Evolutionary conservation across 768 basidiomycete species (phyloP), one percentile per base, ranked within the genome.

Genomic region (Kwoniella heveanensis): DNA sequence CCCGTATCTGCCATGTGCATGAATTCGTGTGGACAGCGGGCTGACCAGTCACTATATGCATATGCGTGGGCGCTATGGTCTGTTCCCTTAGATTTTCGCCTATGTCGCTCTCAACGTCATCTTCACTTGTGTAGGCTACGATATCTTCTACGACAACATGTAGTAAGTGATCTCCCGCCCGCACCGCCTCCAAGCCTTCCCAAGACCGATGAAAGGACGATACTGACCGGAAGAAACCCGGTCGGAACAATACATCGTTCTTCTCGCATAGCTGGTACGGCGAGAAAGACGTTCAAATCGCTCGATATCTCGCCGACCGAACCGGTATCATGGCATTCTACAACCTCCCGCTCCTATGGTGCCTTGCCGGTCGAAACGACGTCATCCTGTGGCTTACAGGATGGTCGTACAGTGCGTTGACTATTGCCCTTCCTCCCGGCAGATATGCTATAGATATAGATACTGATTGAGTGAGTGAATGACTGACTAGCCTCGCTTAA

Each of bases 321-420:
- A 71, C 70, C 3, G 71, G 62, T 27, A 72, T 72, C 48, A 66
- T 72, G 62, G 39, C 51, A 21, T 69, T 72, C 52, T 72, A 68
- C 49, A 69, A 72, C 39, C 24, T 72, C 1, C 71, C 71, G 8
- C 59, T 72, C 6, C 63, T 72, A 2, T 72, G 71, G 71, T 39
- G 57, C 21, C 47, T 69, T 19, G 71, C 71, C 10, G 68, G 66
- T 7, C 30, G 71, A 29, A 72, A 72, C 54, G 68, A 72, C 52
- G 32, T 72, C 19, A 27, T 72, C 22, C 50, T 72, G n/a, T 72
- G 65, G 65, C 3, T 72, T 21, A 67, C 65, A 9, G 71, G 71
- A 6, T 72, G 68, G 71, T 69, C 71, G n/a, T 72, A 57, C 37
- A 36, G 64, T 66, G 24, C 60, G 65, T 53, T 13, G 32, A 6